phyloP scores from a whole-genome alignment of 176 grass and related monocot genomes.

The Puccinellia tenuiflora region DNA sequence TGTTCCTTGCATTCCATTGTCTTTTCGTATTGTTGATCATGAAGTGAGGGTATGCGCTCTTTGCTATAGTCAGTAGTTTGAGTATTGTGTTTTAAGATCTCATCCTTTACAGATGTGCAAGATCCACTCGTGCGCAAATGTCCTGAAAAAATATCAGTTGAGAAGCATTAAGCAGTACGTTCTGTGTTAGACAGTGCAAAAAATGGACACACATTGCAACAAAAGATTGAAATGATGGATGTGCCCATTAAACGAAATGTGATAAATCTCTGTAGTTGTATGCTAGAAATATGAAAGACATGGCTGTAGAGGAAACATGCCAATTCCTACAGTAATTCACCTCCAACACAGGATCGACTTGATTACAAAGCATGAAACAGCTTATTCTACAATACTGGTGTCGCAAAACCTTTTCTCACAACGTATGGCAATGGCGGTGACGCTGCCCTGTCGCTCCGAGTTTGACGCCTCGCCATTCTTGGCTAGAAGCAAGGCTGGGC shows the following conservation, averaged over 20 bases:
- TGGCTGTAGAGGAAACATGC: conserved; percentile 1
- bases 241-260: not conserved
- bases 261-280: conserved; percentile 2
- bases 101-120: conserved; percentile 35
- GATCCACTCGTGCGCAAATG: conserved; percentile 35
- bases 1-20: conserved; percentile 28
- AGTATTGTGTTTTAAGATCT: conserved; percentile 21
- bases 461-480: too few relatives aligned
- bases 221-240: conserved; percentile 17
- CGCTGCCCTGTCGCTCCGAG: too few relatives aligned
- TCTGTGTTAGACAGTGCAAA: conserved; percentile 7
- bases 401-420: not conserved
- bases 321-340: conserved; percentile 5
- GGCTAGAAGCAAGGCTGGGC: too few relatives aligned
- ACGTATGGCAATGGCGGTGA: too few relatives aligned
- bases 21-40: conserved; percentile 17
- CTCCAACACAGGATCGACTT: not conserved
- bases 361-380: not conserved
- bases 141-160: conserved; percentile 42
- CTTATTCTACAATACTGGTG: conserved; percentile 1
- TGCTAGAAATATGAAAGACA: conserved; percentile 17
- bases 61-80: conserved; percentile 34
- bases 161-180: conserved; percentile 12
- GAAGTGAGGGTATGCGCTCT: conserved; percentile 17
- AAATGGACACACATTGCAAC: not conserved